phyloP scores from a whole-genome alignment of 176 grass and related monocot species.

The Lolium rigidum region DNA sequence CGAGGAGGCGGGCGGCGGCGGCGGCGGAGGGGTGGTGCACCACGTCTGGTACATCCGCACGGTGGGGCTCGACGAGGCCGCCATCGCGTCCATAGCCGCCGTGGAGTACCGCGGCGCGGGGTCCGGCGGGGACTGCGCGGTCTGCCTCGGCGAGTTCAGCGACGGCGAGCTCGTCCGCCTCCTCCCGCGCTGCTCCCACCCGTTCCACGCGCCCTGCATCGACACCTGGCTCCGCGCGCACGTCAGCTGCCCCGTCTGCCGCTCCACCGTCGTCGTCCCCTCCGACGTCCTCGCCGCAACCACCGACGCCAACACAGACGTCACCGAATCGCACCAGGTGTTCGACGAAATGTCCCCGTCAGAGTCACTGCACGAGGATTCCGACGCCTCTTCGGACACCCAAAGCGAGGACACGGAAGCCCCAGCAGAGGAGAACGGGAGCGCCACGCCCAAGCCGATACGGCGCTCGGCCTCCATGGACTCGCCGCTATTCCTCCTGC shows the following conservation, averaged over 20 bases:
- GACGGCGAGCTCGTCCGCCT: constrained; percentile 77
- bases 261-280: constrained; percentile 52
- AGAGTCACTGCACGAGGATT: constrained; percentile 41
- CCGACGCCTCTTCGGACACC: constrained; percentile 29
- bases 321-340: background rate
- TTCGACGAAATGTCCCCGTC: constrained; percentile 45
- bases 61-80: constrained; percentile 76
- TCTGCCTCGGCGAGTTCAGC: constrained; percentile 82
- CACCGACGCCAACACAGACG: background rate
- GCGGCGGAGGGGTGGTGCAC: constrained; percentile 56
- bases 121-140: constrained; percentile 62
- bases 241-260: constrained; percentile 81
- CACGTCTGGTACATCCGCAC: constrained; percentile 84
- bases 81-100: constrained; percentile 71
- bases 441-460: constrained; percentile 30
- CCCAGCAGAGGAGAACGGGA: constrained; percentile 24
- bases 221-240: constrained; percentile 86
- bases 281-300: background rate
- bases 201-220: constrained; percentile 80
- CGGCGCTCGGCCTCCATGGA: constrained; percentile 59
- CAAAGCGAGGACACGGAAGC: constrained; percentile 32
- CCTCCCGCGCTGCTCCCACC: constrained; percentile 75
- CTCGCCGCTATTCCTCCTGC: constrained; percentile 47
- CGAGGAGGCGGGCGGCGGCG: constrained; percentile 46
- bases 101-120: constrained; percentile 58